Evolutionary conservation across 2,329 filamentous ascomycete species (phyloP).

Genomic region (Phoma sp.): DNA sequence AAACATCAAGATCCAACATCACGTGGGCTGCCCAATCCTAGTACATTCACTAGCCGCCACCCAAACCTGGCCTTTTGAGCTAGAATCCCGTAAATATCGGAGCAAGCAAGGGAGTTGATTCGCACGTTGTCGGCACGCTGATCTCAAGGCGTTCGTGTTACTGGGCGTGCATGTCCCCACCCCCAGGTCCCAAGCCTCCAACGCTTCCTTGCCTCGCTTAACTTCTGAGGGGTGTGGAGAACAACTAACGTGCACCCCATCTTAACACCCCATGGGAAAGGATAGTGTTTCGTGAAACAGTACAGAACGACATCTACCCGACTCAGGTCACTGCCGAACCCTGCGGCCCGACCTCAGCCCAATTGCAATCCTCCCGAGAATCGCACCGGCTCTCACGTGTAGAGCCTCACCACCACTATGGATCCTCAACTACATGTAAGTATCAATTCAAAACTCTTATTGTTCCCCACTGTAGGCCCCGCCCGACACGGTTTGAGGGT

Average conservation of each 20-base stretch:
- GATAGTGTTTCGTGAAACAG: slow-evolving; percentile 4
- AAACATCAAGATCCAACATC: not conserved
- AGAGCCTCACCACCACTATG: slow-evolving; percentile 19
- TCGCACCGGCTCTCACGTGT: slow-evolving; percentile 7
- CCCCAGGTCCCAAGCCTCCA: slow-evolving; percentile 16
- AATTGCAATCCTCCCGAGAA: slow-evolving; percentile 22
- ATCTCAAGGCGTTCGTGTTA: slow-evolving; percentile 17
- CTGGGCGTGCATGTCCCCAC: slow-evolving; percentile 16
- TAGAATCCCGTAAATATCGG: not conserved
- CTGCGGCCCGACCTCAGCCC: slow-evolving; percentile 24
- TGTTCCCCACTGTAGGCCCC: not conserved
- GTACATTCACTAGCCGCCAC: slow-evolving; percentile 1
- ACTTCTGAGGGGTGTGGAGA: slow-evolving; percentile 8
- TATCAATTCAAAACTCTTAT: slow-evolving; percentile 2
- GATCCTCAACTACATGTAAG: slow-evolving; percentile 17
- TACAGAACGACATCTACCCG: slow-evolving; percentile 1
- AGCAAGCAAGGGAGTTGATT: slow-evolving; percentile 20
- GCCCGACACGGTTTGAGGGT: not conserved
- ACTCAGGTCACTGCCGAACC: slow-evolving; percentile 5
- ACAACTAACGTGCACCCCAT: slow-evolving; percentile 11
- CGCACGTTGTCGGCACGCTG: slow-evolving; percentile 26
- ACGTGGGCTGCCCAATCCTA: slow-evolving; percentile 6
- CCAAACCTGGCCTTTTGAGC: not conserved
- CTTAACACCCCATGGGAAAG: slow-evolving; percentile 21
- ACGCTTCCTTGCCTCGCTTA: slow-evolving; percentile 21